A percentile compares a stretch with the other conserved stretches of the same genome.
phyloP scores from a whole-genome alignment of 2,329 filamentous ascomycete genomes.

The Penicillium concentricum region DNA sequence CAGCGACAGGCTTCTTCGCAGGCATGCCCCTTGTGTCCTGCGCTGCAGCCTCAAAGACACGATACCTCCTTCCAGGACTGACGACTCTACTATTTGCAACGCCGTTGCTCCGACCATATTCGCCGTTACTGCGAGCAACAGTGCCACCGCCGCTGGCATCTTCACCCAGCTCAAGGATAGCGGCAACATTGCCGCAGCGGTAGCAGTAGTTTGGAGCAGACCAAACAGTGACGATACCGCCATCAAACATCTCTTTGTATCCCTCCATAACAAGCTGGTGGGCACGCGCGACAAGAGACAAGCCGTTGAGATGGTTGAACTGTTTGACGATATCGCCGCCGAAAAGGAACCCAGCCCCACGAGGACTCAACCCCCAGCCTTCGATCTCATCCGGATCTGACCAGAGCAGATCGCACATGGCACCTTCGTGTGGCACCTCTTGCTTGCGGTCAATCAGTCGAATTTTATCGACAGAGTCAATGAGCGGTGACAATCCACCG shows the following conservation, averaged over 20 bases:
- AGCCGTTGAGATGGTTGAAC: conserved; percentile 92
- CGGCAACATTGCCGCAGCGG: conserved; percentile 91
- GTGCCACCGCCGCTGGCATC: conserved; percentile 73
- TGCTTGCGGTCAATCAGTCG: conserved; percentile 92
- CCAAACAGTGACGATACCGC: conserved; percentile 97
- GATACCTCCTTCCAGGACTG: conserved; percentile 84
- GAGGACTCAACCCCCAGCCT: conserved; percentile 91
- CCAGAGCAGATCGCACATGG: conserved; percentile 98
- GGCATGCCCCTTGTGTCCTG: conserved; percentile 97
- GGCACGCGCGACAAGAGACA: conserved; percentile 86
- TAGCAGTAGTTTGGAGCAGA: conserved; percentile 97
- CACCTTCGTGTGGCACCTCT: conserved; percentile 95
- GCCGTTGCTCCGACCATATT: conserved; percentile 44
- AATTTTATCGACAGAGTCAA: conserved; percentile 95
- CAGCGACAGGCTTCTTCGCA: conserved; percentile 94
- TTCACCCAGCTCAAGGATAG: conserved; percentile 88
- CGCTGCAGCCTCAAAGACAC: conserved; percentile 94
- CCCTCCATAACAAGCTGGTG: conserved; percentile 99
- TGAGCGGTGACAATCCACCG: conserved; percentile 84
- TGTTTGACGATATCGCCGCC: conserved; percentile 92
- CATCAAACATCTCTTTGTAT: conserved; percentile 99
- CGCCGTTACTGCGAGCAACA: conserved; percentile 62
- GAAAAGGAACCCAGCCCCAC: conserved; percentile 93
- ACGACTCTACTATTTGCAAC: conserved; percentile 51
- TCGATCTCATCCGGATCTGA: conserved; percentile 98